These are phyloP conservation scores for Claviceps paspali DNA, from an alignment of 2,329 filamentous ascomycete species.

Conservation along the genomic window DNA sequence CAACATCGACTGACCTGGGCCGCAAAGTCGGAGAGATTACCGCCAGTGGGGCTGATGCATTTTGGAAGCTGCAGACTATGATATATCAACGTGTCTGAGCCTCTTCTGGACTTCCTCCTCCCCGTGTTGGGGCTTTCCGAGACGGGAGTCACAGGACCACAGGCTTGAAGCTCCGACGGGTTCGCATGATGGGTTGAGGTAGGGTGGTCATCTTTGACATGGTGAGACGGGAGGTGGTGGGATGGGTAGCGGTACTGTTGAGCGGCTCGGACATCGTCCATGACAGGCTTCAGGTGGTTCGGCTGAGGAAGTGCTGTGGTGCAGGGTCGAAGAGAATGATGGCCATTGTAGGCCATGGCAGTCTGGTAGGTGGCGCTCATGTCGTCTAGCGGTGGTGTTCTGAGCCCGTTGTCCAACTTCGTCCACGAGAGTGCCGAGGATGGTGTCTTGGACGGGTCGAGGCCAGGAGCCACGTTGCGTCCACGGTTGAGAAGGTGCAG, in stretches of 20 bases:
- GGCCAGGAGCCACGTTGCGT: conserved; percentile 8
- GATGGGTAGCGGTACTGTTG: conserved; percentile 18
- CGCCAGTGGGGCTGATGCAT: conserved; percentile 60
- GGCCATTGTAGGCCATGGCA: conserved; percentile 30
- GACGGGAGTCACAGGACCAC: conserved; percentile 14
- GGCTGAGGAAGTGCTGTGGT: conserved; percentile 19
- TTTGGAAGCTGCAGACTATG: conserved; percentile 57
- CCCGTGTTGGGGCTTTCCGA: too few species aligned
- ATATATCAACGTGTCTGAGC: conserved; percentile 32
- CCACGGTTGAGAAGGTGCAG: conserved; percentile 9
- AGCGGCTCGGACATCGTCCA: conserved; percentile 19
- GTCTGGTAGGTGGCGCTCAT: conserved; percentile 39
- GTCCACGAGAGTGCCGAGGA: conserved; percentile 9
- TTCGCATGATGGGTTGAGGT: conserved; percentile 4
- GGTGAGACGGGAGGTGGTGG: conserved; percentile 11
- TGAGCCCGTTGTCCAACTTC: conserved; percentile 24
- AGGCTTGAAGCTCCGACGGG: conserved; percentile 17
- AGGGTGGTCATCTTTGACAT: neutral
- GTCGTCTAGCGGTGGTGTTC: conserved; percentile 35
- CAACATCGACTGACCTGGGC: conserved; percentile 49
- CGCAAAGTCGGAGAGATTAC: conserved; percentile 68
- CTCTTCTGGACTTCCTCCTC: conserved; percentile 20
- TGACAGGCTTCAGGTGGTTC: conserved; percentile 15
- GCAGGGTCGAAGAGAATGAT: conserved; percentile 26
- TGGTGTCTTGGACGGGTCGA: conserved; percentile 12